These are phyloP conservation scores for Aquilaria yunnanensis DNA, from an alignment of 345 rosid genomes.

Conservation along the genomic window DNA sequence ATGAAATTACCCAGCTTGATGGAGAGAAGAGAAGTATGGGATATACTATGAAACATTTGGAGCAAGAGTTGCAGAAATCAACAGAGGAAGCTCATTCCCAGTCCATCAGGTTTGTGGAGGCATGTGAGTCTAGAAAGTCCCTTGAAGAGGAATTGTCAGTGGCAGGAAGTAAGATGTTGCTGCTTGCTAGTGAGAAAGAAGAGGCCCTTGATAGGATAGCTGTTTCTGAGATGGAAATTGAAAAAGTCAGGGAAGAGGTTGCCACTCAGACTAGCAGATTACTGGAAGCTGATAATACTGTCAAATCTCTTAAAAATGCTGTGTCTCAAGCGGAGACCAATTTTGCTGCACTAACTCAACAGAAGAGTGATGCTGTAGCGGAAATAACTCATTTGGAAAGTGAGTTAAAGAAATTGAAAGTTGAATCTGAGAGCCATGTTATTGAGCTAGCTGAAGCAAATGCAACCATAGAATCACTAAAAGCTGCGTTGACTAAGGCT, in stretches of 20 bases:
- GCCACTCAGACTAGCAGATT: conserved; percentile 44
- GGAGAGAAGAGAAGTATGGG: conserved; percentile 51
- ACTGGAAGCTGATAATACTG: conserved; percentile 46
- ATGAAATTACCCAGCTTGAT: conserved; percentile 33
- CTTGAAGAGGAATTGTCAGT: conserved; percentile 60
- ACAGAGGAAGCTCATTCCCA: conserved; percentile 42
- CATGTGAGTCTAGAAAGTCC: conserved; percentile 36
- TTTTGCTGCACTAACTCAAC: conserved; percentile 40
- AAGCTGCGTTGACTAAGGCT: conserved; percentile 54
- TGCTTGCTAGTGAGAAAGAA: conserved; percentile 57
- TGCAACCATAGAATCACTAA: conserved; percentile 45
- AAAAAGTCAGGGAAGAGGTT: conserved; percentile 43
- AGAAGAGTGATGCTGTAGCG: conserved; percentile 30
- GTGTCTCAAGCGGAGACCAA: conserved; percentile 49
- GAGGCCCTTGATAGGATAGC: conserved; percentile 51
- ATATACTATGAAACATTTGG: conserved; percentile 38
- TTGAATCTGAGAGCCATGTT: conserved; percentile 48
- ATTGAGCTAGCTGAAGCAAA: conserved; percentile 43
- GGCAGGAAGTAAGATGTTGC: conserved; percentile 50
- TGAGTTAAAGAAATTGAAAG: conserved; percentile 52
- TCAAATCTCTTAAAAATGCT: conserved; percentile 57
- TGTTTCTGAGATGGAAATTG: conserved; percentile 47
- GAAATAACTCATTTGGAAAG: conserved; percentile 37
- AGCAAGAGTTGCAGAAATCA: conserved; percentile 56
- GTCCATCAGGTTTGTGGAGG: conserved; percentile 44